A percentile compares a stretch with the other conserved stretches of the same genome.
phyloP scores from a whole-genome alignment of 75 land plant genomes.

The Picea sitchensis region DNA sequence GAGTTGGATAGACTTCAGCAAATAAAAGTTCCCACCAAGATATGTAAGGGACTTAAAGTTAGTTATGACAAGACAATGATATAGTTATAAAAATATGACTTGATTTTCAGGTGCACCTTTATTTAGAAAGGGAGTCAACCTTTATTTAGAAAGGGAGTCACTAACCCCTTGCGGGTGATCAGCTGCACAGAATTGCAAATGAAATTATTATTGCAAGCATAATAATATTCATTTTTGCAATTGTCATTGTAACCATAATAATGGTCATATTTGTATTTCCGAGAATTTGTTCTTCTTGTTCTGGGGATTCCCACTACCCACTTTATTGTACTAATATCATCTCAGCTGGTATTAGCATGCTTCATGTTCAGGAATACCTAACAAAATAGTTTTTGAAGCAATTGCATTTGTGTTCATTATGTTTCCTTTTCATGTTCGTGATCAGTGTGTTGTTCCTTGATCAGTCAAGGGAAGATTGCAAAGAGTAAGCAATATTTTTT shows the following conservation, averaged over 20 bases:
- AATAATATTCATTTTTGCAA: too few species aligned
- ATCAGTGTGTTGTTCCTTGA: constrained; percentile 58
- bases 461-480: neutral
- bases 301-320: constrained; percentile 40
- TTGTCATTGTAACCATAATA: constrained; percentile 22
- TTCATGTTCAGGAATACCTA: constrained; percentile 75
- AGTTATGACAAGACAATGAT: too few species aligned
- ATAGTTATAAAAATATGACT: neutral
- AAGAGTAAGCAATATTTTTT: too few species aligned
- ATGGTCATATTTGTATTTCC: too few species aligned
- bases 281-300: too few species aligned
- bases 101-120: constrained; percentile 52
- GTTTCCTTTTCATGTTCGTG: constrained; percentile 65
- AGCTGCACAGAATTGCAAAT: constrained; percentile 36
- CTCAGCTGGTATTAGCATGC: constrained; percentile 30
- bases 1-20: too few species aligned
- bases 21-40: too few species aligned
- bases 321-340: constrained; percentile 18
- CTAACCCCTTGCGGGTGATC: constrained; percentile 39
- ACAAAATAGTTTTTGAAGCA: constrained; percentile 56
- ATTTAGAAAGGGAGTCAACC: too few species aligned
- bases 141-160: constrained; percentile 32
- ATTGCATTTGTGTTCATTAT: constrained; percentile 60
- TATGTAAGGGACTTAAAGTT: too few species aligned
- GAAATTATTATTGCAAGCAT: too few species aligned